Conservation (phyloP, 2,329 filamentous ascomycete species). For the Colletotrichum sp. region DNA sequence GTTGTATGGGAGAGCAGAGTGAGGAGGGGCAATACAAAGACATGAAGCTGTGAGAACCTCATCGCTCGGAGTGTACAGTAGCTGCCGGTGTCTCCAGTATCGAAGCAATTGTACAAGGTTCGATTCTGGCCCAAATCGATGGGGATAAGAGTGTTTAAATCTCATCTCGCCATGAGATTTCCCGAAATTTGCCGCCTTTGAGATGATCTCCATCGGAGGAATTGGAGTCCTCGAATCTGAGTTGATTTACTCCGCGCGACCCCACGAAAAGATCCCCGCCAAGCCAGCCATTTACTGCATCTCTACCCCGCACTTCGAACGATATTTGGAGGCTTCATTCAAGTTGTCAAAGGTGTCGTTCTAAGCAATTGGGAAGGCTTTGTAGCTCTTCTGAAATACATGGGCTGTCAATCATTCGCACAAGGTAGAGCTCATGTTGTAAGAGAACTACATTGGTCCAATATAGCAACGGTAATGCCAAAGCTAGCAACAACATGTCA, state of each 20-base stretch:
- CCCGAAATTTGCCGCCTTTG: not conserved
- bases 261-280: not conserved
- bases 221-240: conserved; percentile 1
- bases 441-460: not conserved
- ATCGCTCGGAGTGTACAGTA: not conserved
- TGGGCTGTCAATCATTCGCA: not conserved
- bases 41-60: not conserved
- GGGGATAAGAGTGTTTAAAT: not conserved
- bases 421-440: not conserved
- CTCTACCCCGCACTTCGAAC: not conserved
- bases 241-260: not conserved
- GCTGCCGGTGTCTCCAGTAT: not conserved
- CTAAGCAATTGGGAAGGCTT: not conserved
- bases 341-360: not conserved
- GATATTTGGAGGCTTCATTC: not conserved
- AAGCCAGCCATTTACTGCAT: not conserved
- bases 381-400: not conserved
- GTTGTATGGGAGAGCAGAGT: not conserved
- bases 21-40: not conserved
- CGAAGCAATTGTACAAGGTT: not conserved
- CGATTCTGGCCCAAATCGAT: not conserved
- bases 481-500: not conserved
- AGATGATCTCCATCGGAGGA: not conserved
- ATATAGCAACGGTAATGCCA: not conserved
- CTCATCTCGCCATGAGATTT: not conserved